Evolutionary conservation across 352 stramenopile genomes (phyloP).

Genomic region (Globisporangium lucens): DNA sequence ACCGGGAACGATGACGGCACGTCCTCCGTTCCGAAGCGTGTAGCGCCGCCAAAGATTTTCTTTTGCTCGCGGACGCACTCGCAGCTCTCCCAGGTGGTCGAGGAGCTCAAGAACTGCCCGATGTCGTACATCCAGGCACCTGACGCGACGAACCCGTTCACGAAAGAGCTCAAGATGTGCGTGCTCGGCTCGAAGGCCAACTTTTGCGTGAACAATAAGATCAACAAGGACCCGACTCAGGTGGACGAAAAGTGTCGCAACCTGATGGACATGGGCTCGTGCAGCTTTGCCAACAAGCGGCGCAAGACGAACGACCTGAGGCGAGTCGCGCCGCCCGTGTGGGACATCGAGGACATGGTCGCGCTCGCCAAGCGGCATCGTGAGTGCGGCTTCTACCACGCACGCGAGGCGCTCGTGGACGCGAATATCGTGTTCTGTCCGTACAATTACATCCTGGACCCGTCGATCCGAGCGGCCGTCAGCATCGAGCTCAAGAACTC

Average conservation of each 20-base stretch:
- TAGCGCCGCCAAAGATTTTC: slow-evolving; percentile 67
- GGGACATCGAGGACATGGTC: slow-evolving; percentile 86
- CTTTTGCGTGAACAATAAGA: slow-evolving; percentile 74
- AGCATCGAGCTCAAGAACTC: slow-evolving; percentile 68
- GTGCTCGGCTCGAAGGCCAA: slow-evolving; percentile 78
- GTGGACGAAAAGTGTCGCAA: slow-evolving; percentile 80
- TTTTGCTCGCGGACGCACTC: slow-evolving; percentile 89
- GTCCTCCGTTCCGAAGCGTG: slow-evolving; percentile 8
- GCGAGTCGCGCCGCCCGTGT: slow-evolving; percentile 52
- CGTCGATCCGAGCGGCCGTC: slow-evolving; percentile 64
- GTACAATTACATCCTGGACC: slow-evolving; percentile 88
- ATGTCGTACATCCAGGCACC: slow-evolving; percentile 50
- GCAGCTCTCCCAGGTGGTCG: slow-evolving; percentile 76
- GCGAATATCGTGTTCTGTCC: slow-evolving; percentile 84
- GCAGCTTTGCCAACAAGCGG: slow-evolving; percentile 53
- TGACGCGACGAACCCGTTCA: slow-evolving; percentile 35
- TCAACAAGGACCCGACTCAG: slow-evolving; percentile 51
- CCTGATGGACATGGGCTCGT: slow-evolving; percentile 50
- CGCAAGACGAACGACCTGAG: slow-evolving; percentile 52
- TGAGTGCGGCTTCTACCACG: slow-evolving; percentile 80
- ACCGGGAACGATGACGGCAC: not conserved
- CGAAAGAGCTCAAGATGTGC: slow-evolving; percentile 60
- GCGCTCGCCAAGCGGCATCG: slow-evolving; percentile 64
- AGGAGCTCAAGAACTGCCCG: slow-evolving; percentile 78
- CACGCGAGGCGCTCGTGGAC: slow-evolving; percentile 40